These are phyloP conservation scores for Cryptococcus depauperatus DNA, from an alignment of 1,284 basidiomycete genomes.

Conservation along the genomic window DNA sequence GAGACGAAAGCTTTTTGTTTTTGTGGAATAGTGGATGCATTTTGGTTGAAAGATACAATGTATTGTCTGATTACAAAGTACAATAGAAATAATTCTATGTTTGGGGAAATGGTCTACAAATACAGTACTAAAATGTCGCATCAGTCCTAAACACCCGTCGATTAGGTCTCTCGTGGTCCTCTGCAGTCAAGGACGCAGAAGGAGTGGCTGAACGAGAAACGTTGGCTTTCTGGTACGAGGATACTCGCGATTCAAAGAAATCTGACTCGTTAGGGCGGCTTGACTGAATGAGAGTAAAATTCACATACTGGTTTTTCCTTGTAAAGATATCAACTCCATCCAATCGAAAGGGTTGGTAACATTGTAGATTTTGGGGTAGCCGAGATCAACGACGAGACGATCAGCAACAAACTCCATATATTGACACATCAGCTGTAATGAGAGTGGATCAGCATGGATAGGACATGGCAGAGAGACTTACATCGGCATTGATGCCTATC, in stretches of 20 bases:
- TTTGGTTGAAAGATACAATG: neutral
- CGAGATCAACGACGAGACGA: slow-evolving; percentile 66
- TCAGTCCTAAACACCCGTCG: slow-evolving; percentile 21
- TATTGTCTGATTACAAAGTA: neutral
- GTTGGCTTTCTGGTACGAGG: slow-evolving; percentile 38
- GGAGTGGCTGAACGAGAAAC: slow-evolving; percentile 35
- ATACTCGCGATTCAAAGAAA: slow-evolving; percentile 43
- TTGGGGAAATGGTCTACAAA: neutral
- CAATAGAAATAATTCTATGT: neutral
- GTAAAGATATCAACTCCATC: slow-evolving; percentile 87
- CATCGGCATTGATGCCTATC: slow-evolving; percentile 50
- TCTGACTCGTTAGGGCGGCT: slow-evolving; percentile 15
- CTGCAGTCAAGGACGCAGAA: neutral
- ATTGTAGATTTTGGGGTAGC: slow-evolving; percentile 68
- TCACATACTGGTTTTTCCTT: slow-evolving; percentile 47
- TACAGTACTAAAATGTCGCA: slow-evolving; percentile 14
- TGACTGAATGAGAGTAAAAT: neutral
- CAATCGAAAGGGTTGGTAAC: slow-evolving; percentile 65
- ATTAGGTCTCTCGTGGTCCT: slow-evolving; percentile 3
- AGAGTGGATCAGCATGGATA: neutral
- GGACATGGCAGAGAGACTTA: slow-evolving; percentile 31
- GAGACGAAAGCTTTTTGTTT: neutral
- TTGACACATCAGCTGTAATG: slow-evolving; percentile 62
- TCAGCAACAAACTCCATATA: slow-evolving; percentile 97
- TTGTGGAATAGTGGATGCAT: neutral